Conservation (phyloP, 352 stramenopile species). For the Nothophytophthora sp. region DNA sequence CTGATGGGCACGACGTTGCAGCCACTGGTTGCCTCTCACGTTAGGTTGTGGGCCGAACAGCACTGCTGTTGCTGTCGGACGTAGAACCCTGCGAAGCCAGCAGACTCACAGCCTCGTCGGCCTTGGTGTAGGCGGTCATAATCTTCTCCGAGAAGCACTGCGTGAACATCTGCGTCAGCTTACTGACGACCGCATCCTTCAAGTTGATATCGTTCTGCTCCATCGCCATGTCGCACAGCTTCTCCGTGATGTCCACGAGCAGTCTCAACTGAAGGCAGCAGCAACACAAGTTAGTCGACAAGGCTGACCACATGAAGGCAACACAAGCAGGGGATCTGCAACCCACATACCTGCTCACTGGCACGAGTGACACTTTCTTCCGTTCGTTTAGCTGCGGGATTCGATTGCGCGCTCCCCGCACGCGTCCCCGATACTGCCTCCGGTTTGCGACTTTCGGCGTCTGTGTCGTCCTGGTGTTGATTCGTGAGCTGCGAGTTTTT, state of each 20-base stretch:
- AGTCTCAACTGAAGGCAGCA: slow-evolving; percentile 36
- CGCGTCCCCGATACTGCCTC: slow-evolving; percentile 33
- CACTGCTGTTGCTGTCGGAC: slow-evolving; percentile 23
- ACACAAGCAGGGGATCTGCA: not conserved
- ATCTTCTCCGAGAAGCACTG: slow-evolving; percentile 81
- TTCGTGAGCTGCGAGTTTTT: slow-evolving; percentile 22
- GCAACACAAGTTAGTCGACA: slow-evolving; percentile 2
- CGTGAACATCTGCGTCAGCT: slow-evolving; percentile 66
- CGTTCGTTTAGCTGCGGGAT: slow-evolving; percentile 49
- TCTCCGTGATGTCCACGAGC: slow-evolving; percentile 65
- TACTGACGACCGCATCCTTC: slow-evolving; percentile 71
- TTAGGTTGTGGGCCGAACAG: slow-evolving; percentile 19
- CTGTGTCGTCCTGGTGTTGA: slow-evolving; percentile 29
- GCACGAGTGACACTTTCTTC: slow-evolving; percentile 71
- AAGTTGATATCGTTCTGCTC: slow-evolving; percentile 76
- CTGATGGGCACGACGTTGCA: too few relatives aligned
- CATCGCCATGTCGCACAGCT: slow-evolving; percentile 71
- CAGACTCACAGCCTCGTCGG: slow-evolving; percentile 49
- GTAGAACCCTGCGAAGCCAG: slow-evolving; percentile 30
- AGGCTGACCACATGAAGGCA: not conserved
- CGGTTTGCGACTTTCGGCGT: slow-evolving; percentile 52
- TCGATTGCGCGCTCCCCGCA: slow-evolving; percentile 36
- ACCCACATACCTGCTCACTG: slow-evolving; percentile 56
- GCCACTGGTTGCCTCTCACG: slow-evolving; percentile 2
- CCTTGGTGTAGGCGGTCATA: slow-evolving; percentile 54